Evolutionary conservation across 164 flowering plant genomes (phyloP).

Genomic region (Magnolia changhungtana): DNA sequence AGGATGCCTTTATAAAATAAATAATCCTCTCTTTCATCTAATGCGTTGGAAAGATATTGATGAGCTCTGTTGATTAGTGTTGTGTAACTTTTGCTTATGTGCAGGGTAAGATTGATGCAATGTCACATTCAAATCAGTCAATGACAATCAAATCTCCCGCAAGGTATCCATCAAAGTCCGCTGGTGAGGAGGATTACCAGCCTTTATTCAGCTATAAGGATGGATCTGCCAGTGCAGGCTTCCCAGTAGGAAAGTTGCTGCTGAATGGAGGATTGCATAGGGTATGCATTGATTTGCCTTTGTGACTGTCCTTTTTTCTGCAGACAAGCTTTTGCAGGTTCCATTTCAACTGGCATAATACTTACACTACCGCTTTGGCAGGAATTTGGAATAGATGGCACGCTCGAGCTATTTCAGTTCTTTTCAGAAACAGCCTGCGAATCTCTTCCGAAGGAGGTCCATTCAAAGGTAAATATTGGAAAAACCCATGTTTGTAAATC

Average conservation of each 20-base stretch:
- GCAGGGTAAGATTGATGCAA: conserved; percentile 22
- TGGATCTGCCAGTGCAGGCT: conserved; percentile 9
- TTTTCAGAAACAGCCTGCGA: conserved; percentile 23
- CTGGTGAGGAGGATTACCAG: conserved; percentile 16
- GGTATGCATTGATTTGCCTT: conserved; percentile 11
- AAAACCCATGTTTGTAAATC: background rate
- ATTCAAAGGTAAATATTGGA: conserved; percentile 10
- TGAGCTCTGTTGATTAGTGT: background rate
- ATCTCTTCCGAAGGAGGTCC: conserved; percentile 13
- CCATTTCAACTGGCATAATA: background rate
- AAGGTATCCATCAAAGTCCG: conserved; percentile 17
- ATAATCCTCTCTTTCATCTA: background rate
- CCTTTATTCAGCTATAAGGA: conserved; percentile 24
- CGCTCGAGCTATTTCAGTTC: conserved; percentile 31
- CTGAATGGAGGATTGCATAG: conserved; percentile 24
- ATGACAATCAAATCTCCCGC: conserved; percentile 17
- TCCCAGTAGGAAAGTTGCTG: conserved; percentile 17
- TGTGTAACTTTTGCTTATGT: background rate
- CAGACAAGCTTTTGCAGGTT: background rate
- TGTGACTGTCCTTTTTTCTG: background rate
- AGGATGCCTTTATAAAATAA: background rate
- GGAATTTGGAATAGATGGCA: conserved; percentile 27
- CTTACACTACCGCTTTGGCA: conserved; percentile 1
- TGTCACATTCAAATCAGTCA: conserved; percentile 16
- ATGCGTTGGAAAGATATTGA: background rate